Evolutionary conservation across 2,329 filamentous ascomycete genomes (phyloP).

Genomic region (Podosphaera leucotricha): DNA sequence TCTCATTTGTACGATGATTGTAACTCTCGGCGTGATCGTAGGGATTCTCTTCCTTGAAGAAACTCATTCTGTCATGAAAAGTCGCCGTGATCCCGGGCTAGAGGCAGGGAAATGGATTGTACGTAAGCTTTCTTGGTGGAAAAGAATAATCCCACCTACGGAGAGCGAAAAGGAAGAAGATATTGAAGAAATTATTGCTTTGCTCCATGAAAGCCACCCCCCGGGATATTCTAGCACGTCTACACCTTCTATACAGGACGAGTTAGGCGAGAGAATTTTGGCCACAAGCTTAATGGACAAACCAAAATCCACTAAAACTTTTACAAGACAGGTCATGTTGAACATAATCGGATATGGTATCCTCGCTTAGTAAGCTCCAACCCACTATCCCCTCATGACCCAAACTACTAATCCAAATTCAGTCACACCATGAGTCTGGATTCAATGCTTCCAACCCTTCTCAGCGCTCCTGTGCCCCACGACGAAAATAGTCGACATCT

Average conservation of each 20-base stretch:
- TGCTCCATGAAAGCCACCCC: slow-evolving; percentile 37
- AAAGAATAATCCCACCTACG: slow-evolving; percentile 15
- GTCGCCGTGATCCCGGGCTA: slow-evolving; percentile 49
- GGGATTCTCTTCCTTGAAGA: slow-evolving; percentile 82
- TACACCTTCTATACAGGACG: slow-evolving; percentile 18
- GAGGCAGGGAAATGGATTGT: slow-evolving; percentile 54
- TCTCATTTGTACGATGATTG: slow-evolving; percentile 63
- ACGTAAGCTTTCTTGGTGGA: slow-evolving; percentile 15
- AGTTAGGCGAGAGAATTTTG: slow-evolving; percentile 16
- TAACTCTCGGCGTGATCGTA: slow-evolving; percentile 50
- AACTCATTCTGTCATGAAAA: slow-evolving; percentile 66
- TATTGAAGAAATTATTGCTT: slow-evolving; percentile 23
- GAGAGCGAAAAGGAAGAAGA: slow-evolving; percentile 15
- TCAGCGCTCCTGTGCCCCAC: slow-evolving; percentile 22
- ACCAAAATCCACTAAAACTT: slow-evolving; percentile 32
- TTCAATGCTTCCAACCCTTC: slow-evolving; percentile 75
- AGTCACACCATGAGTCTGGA: slow-evolving; percentile 97
- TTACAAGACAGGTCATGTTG: slow-evolving; percentile 64
- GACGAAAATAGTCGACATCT: slow-evolving; percentile 29
- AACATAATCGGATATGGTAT: slow-evolving; percentile 83
- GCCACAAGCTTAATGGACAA: slow-evolving; percentile 14
- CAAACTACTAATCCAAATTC: slow-evolving; percentile 11
- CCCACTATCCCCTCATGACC: no score
- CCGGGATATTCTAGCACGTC: slow-evolving; percentile 45
- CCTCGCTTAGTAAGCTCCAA: slow-evolving; percentile 61